Evolutionary conservation across 345 rosid species (phyloP), one percentile per base, ranked within the genome.

Genomic region (Salix caprea): DNA sequence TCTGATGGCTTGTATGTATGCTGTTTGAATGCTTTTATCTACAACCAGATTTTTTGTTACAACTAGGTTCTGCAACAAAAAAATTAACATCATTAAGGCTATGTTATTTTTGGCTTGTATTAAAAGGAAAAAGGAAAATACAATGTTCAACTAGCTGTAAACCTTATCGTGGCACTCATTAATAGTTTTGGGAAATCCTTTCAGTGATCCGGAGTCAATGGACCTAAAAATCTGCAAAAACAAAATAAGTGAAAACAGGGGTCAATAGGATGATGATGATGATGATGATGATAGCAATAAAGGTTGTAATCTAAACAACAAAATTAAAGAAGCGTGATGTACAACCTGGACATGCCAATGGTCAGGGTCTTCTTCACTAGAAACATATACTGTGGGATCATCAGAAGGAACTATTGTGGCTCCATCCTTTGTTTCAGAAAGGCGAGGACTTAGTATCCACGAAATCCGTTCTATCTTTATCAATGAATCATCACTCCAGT

Each of bases 1-100:
- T 92, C 99, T 84, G 83, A 96, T 96, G 79, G 98, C 92, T 84
- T 93, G 98, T 78, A 96, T 87, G 83, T 96, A 96, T 61, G 99
- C 99, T 62, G 87, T 83, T 80, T 96, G 98, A 84, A 96, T 96
- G 87, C 98, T 96, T 86, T 85, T 94, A 71, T 96, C 99, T 79
- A 96, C 87, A 68, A 94, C 88, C 73, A 87, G 73, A 74, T 84
- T 76, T 85, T 96, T 94, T 37, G 97, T 68, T 83, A 77, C 77
- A 11, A 83, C 73, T 82, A 96, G 97, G 79, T 91, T 87, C 99
- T 96, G 94, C 91, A 87, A 69, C 58, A 72, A 42, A 81, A 34
- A 62, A 52, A 40, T 15, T 70, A 36, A 7, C 58, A 61, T 60
- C 5, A 16, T 30, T 28, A 42, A 72, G 60, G 65, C 39, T 64